These are phyloP conservation scores for Phaeosphaeriaceae sp. DNA, from an alignment of 2,329 filamentous ascomycete genomes.

Conservation along the genomic window DNA sequence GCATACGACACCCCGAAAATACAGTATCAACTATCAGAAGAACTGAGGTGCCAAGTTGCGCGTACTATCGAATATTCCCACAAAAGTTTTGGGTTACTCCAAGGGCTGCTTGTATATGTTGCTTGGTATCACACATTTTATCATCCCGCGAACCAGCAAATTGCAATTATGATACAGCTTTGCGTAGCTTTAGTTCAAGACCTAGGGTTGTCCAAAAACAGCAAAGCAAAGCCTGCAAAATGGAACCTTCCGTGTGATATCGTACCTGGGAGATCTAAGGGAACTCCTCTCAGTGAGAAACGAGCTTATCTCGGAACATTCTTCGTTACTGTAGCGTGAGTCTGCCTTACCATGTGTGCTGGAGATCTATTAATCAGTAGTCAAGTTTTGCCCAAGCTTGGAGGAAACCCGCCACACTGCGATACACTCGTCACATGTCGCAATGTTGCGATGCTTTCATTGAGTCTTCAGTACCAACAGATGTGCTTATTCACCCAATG, in stretches of 20 bases:
- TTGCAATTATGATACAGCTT: conserved; percentile 44
- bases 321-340: conserved; percentile 24
- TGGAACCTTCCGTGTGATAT: not conserved
- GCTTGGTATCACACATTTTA: conserved; percentile 48
- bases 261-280: not conserved
- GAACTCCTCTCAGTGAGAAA: conserved; percentile 12
- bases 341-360: not conserved
- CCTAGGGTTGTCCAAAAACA: conserved; percentile 28
- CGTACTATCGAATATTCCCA: conserved; percentile 41
- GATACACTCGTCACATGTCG: conserved; percentile 22
- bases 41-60: conserved; percentile 36
- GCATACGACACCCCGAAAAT: conserved; percentile 26
- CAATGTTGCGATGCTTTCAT: conserved; percentile 19
- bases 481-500: conserved; percentile 25
- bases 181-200: conserved; percentile 47
- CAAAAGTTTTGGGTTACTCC: conserved; percentile 49
- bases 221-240: not conserved
- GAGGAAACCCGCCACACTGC: conserved; percentile 23
- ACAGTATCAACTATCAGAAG: conserved; percentile 37
- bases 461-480: conserved; percentile 14
- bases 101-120: conserved; percentile 47
- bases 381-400: conserved; percentile 28
- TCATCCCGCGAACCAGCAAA: conserved; percentile 34
- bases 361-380: conserved; percentile 1
- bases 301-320: conserved; percentile 30